Conservation (phyloP, 1,284 basidiomycete genomes). For the Fomitopsis betulina region DNA sequence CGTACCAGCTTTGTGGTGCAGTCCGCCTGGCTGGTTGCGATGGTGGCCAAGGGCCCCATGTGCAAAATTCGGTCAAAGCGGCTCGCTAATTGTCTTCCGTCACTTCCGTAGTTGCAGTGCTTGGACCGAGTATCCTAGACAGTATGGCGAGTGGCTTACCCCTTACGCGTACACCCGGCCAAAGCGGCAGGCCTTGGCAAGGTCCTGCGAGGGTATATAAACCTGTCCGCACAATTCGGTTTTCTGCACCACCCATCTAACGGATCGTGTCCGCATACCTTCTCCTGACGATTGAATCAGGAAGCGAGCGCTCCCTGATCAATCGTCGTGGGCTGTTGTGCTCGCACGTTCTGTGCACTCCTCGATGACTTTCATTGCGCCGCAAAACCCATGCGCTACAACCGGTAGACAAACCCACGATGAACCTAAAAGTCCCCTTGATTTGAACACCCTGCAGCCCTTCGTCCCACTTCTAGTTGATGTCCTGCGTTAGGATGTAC, state of each 20-base stretch:
- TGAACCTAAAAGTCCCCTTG: not conserved
- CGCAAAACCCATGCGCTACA: too few relatives aligned
- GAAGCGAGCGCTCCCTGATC: constrained; percentile 5
- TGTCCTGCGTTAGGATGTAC: constrained; percentile 41
- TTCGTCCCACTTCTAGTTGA: constrained; percentile 5
- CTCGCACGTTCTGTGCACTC: not conserved
- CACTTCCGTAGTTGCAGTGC: not conserved
- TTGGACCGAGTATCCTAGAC: not conserved
- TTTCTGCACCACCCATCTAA: not conserved
- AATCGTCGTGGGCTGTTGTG: constrained; percentile 3
- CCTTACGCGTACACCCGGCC: not conserved
- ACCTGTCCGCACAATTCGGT: not conserved
- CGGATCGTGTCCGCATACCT: not conserved
- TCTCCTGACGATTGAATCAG: constrained; percentile 9
- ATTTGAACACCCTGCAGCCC: not conserved
- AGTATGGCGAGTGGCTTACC: not conserved
- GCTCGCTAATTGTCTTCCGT: not conserved
- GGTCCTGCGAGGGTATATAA: not conserved
- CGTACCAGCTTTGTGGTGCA: not conserved
- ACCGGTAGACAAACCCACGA: not conserved
- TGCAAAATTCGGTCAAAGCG: not conserved
- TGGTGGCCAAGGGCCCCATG: not conserved
- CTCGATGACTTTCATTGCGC: not conserved
- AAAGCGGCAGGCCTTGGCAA: not conserved
- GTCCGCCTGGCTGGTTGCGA: not conserved